Conservation (phyloP, 2,329 filamentous ascomycete species). For the Pseudogymnoascus sp. region DNA sequence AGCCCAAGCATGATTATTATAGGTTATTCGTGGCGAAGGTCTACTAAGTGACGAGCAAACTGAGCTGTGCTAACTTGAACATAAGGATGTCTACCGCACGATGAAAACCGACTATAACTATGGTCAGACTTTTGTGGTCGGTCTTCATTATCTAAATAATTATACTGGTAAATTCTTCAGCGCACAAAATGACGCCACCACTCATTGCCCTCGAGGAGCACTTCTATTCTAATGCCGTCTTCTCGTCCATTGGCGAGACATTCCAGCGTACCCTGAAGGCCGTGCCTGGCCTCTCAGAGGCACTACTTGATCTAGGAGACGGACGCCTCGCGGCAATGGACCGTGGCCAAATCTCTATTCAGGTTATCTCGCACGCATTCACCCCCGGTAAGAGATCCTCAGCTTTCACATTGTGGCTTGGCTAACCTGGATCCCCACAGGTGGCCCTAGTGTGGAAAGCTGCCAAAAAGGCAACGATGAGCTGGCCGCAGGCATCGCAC, state of each 20-base stretch:
- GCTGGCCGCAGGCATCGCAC: slow-evolving; percentile 20
- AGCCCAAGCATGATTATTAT: background rate
- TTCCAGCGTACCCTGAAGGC: slow-evolving; percentile 17
- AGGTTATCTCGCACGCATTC: slow-evolving; percentile 24
- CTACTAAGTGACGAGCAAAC: background rate
- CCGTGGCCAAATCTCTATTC: slow-evolving; percentile 16
- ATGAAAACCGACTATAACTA: background rate
- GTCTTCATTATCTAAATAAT: background rate
- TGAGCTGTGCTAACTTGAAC: background rate
- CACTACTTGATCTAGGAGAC: slow-evolving; percentile 12
- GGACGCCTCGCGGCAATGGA: slow-evolving; percentile 21
- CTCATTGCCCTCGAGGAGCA: slow-evolving; percentile 36
- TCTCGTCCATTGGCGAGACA: slow-evolving; percentile 17
- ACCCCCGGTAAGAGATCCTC: background rate
- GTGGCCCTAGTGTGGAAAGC: background rate
- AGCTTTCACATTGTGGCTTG: background rate
- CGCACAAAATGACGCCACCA: slow-evolving; percentile 11
- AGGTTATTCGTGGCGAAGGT: background rate
- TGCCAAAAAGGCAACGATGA: slow-evolving; percentile 23
- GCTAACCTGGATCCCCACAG: background rate
- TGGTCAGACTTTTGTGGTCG: background rate
- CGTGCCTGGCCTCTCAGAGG: background rate
- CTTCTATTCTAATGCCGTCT: slow-evolving; percentile 11
- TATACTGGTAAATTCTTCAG: background rate
- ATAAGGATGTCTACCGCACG: background rate